Evolutionary conservation across 1,284 basidiomycete species (phyloP), one percentile per base, ranked within the genome.

Genomic region (Malassezia caprae): DNA sequence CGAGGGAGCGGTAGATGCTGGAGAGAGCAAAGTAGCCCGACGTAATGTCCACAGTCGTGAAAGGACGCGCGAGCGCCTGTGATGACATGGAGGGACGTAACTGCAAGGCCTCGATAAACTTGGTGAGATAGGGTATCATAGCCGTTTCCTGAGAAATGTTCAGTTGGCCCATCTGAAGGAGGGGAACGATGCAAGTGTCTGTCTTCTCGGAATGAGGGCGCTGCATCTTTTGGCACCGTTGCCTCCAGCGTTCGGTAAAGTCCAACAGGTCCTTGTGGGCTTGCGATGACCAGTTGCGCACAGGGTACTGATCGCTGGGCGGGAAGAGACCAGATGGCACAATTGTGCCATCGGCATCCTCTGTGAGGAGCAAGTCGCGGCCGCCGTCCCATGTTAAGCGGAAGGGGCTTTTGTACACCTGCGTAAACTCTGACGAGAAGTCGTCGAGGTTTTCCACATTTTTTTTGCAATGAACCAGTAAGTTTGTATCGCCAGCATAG

Each of bases 1-100:
- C 48, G 8, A 65, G 58, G 6, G 56, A 44, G 24, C 62, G 59
- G 76, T 96, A 96, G n/a, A 81, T 81, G 58, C 80, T 78, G 67
- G 87, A 87, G 34, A 96, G 78, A 7, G 86, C 87, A 69, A 99
- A 98, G 76, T 99, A 99, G 13, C 94, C 93, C 61, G 85, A 90
- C 12, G 93, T 99, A 12, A 74, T 59, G 24, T 63, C 64, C 15
- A 74, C 53, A 1, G 37, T 57, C 1, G 63, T 41, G 31, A 50
- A 48, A 13, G 41, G 32, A 21, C 39, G 15, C 4, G 43, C 42
- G 15, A 24, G 23, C 6, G 15, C 13, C 15, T 42, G n/a, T 28
- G 27, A 19, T 15, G 42, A 41, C 27, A n/a, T 41, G 24, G 10
- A 8, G 11, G 5, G 5, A 1, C 24, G n/a, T n/a, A 15, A 13